Evolutionary conservation across 768 basidiomycete species (phyloP).

Genomic region (Amanita jacksonii): DNA sequence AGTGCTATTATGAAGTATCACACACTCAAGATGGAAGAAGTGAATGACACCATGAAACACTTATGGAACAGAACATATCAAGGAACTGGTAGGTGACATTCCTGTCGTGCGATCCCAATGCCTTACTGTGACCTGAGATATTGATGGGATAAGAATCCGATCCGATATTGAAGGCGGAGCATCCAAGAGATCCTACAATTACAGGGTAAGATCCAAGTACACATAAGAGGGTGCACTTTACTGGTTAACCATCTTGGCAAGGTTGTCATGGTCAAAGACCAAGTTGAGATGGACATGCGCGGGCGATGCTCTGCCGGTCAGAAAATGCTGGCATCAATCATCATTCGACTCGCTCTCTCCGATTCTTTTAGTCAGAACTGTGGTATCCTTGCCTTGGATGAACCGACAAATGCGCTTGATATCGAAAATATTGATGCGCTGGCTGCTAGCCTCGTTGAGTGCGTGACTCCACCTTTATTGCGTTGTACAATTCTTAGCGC

Average conservation of each 20-base stretch:
- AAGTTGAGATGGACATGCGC: slow-evolving; percentile 99
- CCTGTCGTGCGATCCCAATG: background rate
- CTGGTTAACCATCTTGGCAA: slow-evolving; percentile 22
- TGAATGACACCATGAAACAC: slow-evolving; percentile 95
- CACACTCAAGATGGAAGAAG: slow-evolving; percentile 96
- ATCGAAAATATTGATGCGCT: slow-evolving; percentile 93
- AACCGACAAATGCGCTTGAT: slow-evolving; percentile 96
- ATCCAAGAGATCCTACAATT: slow-evolving; percentile 94
- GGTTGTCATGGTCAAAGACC: slow-evolving; percentile 99
- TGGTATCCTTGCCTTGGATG: slow-evolving; percentile 94
- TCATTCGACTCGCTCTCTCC: slow-evolving; percentile 93
- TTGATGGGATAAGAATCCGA: slow-evolving; percentile 92
- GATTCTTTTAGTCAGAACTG: slow-evolving; percentile 98
- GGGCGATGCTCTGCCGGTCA: slow-evolving; percentile 97
- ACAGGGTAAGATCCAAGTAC: slow-evolving; percentile 53
- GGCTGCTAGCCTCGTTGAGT: slow-evolving; percentile 89
- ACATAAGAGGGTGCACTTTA: slow-evolving; percentile 7
- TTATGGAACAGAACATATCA: slow-evolving; percentile 99
- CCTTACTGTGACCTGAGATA: slow-evolving; percentile 49
- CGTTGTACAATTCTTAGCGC: slow-evolving; percentile 8
- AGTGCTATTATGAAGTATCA: slow-evolving; percentile 99
- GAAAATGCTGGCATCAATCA: slow-evolving; percentile 97
- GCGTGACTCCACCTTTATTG: slow-evolving; percentile 21
- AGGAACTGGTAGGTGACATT: slow-evolving; percentile 66
- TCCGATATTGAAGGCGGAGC: slow-evolving; percentile 89